Evolutionary conservation across 208 protist species (phyloP).

Genomic region (Leptomonas seymouri): DNA sequence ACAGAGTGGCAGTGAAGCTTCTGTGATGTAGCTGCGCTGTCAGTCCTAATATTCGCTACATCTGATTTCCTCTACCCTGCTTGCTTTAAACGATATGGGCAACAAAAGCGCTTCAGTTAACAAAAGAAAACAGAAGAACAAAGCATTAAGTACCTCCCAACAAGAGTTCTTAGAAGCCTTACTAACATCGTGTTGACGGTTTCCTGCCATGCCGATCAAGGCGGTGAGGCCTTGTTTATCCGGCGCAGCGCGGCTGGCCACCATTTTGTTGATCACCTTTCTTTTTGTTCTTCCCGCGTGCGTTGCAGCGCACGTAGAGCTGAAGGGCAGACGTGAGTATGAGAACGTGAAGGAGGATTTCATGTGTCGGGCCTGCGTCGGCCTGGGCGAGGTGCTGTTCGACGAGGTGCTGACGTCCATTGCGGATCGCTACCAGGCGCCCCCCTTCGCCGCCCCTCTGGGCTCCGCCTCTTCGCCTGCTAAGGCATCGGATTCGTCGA

Average conservation of each 20-base stretch:
- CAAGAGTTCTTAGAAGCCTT: too few relatives aligned
- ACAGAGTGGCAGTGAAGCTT: too few relatives aligned
- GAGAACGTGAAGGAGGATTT: slow-evolving; percentile 28
- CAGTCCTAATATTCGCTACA: too few relatives aligned
- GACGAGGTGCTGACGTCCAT: slow-evolving; percentile 19
- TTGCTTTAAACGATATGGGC: too few relatives aligned
- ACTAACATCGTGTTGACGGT: too few relatives aligned
- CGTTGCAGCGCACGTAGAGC: background rate
- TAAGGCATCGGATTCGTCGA: background rate
- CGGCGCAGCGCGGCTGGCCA: background rate
- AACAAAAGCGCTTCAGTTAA: too few relatives aligned
- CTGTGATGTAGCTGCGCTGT: too few relatives aligned
- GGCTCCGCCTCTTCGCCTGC: background rate
- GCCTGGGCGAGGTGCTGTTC: slow-evolving; percentile 20
- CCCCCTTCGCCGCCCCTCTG: background rate
- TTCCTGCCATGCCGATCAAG: background rate
- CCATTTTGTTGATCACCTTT: background rate
- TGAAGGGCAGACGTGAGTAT: slow-evolving; percentile 10
- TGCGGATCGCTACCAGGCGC: slow-evolving; percentile 1
- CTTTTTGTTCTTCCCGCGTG: background rate
- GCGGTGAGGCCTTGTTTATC: background rate
- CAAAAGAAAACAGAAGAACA: too few relatives aligned
- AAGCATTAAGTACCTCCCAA: too few relatives aligned
- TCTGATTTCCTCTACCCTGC: too few relatives aligned
- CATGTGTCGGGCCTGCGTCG: slow-evolving; percentile 34